Conservation (phyloP, 2,329 filamentous ascomycete genomes). For the Cytospora chrysosperma region DNA sequence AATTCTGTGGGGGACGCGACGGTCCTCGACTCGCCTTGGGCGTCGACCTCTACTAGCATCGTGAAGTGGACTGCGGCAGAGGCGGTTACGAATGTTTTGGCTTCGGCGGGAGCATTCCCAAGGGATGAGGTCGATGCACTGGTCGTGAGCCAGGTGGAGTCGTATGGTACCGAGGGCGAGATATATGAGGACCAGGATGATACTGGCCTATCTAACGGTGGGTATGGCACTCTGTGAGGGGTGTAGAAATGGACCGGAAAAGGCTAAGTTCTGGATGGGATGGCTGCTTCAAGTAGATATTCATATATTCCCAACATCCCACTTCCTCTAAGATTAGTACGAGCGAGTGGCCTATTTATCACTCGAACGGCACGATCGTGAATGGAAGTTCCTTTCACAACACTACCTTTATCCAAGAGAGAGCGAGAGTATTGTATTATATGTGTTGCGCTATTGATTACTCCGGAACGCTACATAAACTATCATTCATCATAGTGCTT, state of each 20-base stretch:
- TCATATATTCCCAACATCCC: neutral
- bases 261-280: neutral
- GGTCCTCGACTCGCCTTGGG: conserved; percentile 27
- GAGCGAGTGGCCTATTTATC: too few relatives aligned
- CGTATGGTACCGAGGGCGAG: conserved; percentile 27
- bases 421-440: too few relatives aligned
- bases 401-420: too few relatives aligned
- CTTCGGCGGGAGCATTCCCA: conserved; percentile 38
- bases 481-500: too few relatives aligned
- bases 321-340: neutral
- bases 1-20: conserved; percentile 21
- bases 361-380: too few relatives aligned
- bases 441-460: too few relatives aligned
- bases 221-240: conserved; percentile 28
- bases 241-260: neutral
- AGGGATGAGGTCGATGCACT: conserved; percentile 31
- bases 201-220: conserved; percentile 30
- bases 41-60: conserved; percentile 24
- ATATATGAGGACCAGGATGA: conserved; percentile 29
- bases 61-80: conserved; percentile 35
- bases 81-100: conserved; percentile 36
- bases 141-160: conserved; percentile 28
- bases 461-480: too few relatives aligned
- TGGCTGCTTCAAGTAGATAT: neutral
- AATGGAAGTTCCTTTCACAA: too few relatives aligned